Evolutionary conservation across 2,329 filamentous ascomycete genomes (phyloP).

Genomic region (Trichoderma koningiopsis): DNA sequence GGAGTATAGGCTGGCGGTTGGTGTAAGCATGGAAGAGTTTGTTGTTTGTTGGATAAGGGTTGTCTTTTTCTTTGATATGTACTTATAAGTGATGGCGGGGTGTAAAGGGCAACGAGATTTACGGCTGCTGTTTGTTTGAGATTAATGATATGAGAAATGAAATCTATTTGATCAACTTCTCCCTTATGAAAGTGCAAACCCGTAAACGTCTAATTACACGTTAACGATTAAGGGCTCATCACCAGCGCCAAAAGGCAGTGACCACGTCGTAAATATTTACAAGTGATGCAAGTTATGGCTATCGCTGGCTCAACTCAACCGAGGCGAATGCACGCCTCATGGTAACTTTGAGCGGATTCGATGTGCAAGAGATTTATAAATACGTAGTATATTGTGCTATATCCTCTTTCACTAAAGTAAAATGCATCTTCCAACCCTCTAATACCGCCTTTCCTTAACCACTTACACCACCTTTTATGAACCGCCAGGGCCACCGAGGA

Average conservation of each 20-base stretch:
- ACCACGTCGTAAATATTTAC: not conserved
- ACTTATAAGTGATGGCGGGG: not conserved
- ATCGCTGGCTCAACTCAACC: not conserved
- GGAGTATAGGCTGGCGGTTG: not conserved
- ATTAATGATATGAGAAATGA: constrained; percentile 9
- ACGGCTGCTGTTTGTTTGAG: not conserved
- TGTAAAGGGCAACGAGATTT: not conserved
- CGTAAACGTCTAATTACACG: not conserved
- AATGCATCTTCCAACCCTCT: constrained; percentile 5
- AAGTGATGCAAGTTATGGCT: not conserved
- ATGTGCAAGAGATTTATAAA: not conserved
- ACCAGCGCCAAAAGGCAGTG: not conserved
- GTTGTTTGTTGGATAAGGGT: not conserved
- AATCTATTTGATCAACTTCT: not conserved
- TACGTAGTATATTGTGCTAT: constrained; percentile 10
- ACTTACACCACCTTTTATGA: constrained; percentile 51
- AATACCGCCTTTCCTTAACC: not conserved
- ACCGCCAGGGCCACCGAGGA: constrained; percentile 87
- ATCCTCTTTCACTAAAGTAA: constrained; percentile 6
- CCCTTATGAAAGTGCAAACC: not conserved
- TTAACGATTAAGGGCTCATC: not conserved
- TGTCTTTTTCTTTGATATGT: not conserved
- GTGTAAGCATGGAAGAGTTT: not conserved
- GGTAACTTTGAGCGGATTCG: not conserved
- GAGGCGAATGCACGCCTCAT: not conserved